phyloP scores from a whole-genome alignment of 2,329 filamentous ascomycete genomes.

The Alternaria sp. region DNA sequence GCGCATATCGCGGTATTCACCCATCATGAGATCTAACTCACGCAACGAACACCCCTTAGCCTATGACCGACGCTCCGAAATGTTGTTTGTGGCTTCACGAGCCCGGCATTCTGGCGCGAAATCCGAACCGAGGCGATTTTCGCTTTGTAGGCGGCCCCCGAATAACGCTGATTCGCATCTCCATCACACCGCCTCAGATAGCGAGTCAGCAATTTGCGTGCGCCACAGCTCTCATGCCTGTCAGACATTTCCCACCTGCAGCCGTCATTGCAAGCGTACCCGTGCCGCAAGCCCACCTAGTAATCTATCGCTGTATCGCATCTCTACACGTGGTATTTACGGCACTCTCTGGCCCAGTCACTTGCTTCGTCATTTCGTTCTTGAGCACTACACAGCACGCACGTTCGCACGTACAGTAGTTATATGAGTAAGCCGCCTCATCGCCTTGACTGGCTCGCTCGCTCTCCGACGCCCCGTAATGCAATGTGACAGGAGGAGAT shows the following conservation, averaged over 20 bases:
- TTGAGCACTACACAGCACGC: not conserved
- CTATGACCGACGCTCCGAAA: not conserved
- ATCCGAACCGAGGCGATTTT: not conserved
- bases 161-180: not conserved
- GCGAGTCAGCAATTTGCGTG: conserved; percentile 1
- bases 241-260: not conserved
- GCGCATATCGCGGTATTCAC: not conserved
- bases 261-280: not conserved
- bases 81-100: not conserved
- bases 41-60: not conserved
- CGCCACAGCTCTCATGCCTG: not conserved
- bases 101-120: not conserved
- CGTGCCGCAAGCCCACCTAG: not conserved
- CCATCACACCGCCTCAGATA: conserved; percentile 7
- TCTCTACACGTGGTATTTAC: not conserved
- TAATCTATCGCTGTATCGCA: not conserved
- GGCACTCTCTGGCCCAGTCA: not conserved
- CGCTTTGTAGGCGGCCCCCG: not conserved
- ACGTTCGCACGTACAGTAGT: conserved; percentile 4
- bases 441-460: not conserved
- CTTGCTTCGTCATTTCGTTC: not conserved
- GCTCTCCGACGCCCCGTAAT: not conserved
- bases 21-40: not conserved
- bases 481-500: conserved; percentile 9
- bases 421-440: not conserved